A percentile compares a stretch with the other conserved stretches of the same genome.
These are phyloP conservation scores for Linnemannia zychae DNA, from an alignment of 192 early-diverging fungal genomes.

Conservation along the genomic window DNA sequence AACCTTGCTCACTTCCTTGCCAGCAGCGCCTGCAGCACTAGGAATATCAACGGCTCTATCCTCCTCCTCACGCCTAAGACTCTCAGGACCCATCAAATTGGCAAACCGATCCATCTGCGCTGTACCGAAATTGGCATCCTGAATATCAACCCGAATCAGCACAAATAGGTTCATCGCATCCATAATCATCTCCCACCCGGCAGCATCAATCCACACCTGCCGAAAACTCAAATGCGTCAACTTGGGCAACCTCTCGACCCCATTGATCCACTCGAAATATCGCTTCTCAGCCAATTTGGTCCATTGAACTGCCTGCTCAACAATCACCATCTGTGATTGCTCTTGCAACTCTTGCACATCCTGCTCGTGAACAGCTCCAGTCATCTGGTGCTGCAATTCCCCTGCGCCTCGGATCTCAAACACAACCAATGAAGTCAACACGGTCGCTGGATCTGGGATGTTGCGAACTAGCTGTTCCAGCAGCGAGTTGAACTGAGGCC, in stretches of 20 bases:
- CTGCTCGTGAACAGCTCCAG: background rate
- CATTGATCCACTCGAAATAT: background rate
- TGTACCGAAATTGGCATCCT: background rate
- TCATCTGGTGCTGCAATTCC: background rate
- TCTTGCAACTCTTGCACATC: background rate
- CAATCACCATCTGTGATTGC: background rate
- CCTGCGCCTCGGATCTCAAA: constrained; percentile 2
- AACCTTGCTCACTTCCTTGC: too few relatives aligned
- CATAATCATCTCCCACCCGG: background rate
- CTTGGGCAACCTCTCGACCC: background rate
- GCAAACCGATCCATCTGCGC: background rate
- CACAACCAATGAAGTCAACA: background rate
- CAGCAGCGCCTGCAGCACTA: background rate
- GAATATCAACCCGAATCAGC: background rate
- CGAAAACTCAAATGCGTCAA: background rate
- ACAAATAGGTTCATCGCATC: background rate
- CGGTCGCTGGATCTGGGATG: background rate
- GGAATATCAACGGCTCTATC: background rate
- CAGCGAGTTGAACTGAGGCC: background rate
- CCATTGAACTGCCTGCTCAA: background rate
- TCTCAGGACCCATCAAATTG: background rate
- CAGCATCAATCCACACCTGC: background rate
- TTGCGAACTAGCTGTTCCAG: background rate
- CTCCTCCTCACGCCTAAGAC: background rate
- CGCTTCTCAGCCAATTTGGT: background rate